Conservation (phyloP, 208 protist species). For the Leishmania amazonensis region DNA sequence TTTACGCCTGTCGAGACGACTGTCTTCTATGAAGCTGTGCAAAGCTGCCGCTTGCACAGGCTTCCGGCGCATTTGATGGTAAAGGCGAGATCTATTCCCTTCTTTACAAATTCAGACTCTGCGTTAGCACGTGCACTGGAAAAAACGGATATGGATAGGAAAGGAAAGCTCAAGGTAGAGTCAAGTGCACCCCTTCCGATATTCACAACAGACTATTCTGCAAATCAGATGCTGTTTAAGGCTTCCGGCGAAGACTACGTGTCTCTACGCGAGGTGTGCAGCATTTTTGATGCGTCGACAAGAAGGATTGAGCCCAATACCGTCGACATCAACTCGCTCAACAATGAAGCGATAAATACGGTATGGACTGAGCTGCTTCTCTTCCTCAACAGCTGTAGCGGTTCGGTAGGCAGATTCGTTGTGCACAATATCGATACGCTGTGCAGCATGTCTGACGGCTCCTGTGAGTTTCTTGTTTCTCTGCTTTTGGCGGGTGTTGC, state of each 20-base stretch:
- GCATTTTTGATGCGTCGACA: not conserved
- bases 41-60: conserved; percentile 52
- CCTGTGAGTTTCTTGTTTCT: conserved; percentile 53
- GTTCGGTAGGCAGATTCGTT: conserved; percentile 20
- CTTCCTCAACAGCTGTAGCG: conserved; percentile 16
- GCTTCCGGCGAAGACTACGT: conserved; percentile 17
- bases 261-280: conserved; percentile 14
- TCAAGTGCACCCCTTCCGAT: conserved; percentile 23
- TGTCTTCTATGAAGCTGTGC: conserved; percentile 62
- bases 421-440: conserved; percentile 51
- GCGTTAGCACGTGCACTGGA: conserved; percentile 6
- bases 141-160: not conserved
- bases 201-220: conserved; percentile 25
- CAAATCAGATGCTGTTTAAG: conserved; percentile 16
- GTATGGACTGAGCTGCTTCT: conserved; percentile 34
- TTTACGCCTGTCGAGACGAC: conserved; percentile 62
- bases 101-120: conserved; percentile 44
- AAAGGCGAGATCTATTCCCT: conserved; percentile 33
- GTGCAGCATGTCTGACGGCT: conserved; percentile 28
- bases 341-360: conserved; percentile 13
- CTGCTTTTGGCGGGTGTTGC: conserved; percentile 39
- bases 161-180: conserved; percentile 10
- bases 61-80: conserved; percentile 58
- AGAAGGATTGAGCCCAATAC: not conserved
- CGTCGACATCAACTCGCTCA: conserved; percentile 12